Evolutionary conservation across 140 eudicot genomes (phyloP).

Genomic region (Ambrosia hybrid): DNA sequence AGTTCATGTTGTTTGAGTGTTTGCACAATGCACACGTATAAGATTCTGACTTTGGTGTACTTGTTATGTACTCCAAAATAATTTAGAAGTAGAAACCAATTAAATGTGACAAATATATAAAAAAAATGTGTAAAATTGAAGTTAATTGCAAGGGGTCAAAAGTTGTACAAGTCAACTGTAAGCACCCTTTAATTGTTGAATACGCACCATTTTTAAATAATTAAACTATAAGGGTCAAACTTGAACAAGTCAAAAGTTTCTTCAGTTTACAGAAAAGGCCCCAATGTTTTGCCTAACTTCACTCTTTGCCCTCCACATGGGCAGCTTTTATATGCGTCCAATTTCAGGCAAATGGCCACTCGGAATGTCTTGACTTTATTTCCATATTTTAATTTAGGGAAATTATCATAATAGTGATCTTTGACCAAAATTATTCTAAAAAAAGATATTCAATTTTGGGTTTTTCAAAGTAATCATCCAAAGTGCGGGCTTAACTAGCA

Average conservation of each 20-base stretch:
- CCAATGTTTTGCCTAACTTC: constrained; percentile 27
- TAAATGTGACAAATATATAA: neutral
- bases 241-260: constrained; percentile 27
- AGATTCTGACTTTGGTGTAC: neutral
- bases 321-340: constrained; percentile 6
- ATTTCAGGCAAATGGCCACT: constrained; percentile 33
- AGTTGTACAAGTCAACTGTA: constrained; percentile 15
- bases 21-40: no score
- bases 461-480: no score
- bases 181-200: constrained; percentile 37
- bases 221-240: constrained; percentile 21
- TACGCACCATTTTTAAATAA: constrained; percentile 8
- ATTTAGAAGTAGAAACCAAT: constrained; percentile 8
- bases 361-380: constrained; percentile 26
- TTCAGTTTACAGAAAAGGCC: constrained; percentile 23
- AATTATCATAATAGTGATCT: neutral
- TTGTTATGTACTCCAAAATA: neutral
- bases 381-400: neutral
- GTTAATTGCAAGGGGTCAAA: constrained; percentile 17
- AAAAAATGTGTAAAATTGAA: constrained; percentile 23
- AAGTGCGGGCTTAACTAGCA: no score
- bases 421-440: no score
- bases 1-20: no score
- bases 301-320: constrained; percentile 13
- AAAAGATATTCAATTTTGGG: no score